Percentiles rank a stretch among this genome's conserved stretches.
These are phyloP conservation scores for Botryosphaeria dothidea DNA, from an alignment of 2,329 filamentous ascomycete species.

Conservation along the genomic window DNA sequence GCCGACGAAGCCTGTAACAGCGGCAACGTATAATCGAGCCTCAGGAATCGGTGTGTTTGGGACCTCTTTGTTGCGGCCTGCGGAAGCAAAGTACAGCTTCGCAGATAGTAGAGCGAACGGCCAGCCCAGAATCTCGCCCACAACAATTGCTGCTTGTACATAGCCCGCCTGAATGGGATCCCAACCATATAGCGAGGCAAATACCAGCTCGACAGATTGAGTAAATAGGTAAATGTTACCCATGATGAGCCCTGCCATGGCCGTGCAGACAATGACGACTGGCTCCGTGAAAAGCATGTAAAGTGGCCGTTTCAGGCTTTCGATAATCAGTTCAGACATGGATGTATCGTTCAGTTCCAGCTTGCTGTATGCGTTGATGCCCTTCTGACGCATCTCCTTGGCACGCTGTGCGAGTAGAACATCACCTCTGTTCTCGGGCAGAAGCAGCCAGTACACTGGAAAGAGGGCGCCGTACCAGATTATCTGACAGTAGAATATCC, in stretches of 20 bases:
- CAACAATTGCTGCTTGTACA: constrained; percentile 47
- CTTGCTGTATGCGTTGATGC: constrained; percentile 29
- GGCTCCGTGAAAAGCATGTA: constrained; percentile 52
- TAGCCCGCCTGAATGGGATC: constrained; percentile 45
- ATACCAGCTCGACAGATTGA: constrained; percentile 49
- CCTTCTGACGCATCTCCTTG: constrained; percentile 29
- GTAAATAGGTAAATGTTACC: constrained; percentile 54
- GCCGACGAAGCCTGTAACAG: constrained; percentile 47
- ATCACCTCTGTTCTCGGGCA: constrained; percentile 50
- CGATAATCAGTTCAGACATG: constrained; percentile 35
- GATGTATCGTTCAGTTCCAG: constrained; percentile 37
- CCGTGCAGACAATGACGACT: constrained; percentile 49
- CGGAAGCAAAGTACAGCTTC: constrained; percentile 44
- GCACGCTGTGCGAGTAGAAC: constrained; percentile 47
- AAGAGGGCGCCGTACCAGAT: constrained; percentile 44
- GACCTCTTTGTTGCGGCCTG: constrained; percentile 22
- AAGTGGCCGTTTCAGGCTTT: constrained; percentile 29
- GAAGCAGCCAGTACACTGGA: constrained; percentile 38
- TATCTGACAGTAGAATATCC: constrained; percentile 43
- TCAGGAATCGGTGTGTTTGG: constrained; percentile 35
- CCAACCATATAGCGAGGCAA: constrained; percentile 42
- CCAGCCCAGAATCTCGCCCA: constrained; percentile 49
- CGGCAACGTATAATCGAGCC: constrained; percentile 46
- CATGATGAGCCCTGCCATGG: constrained; percentile 51
- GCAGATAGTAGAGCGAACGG: constrained; percentile 38